These are phyloP conservation scores for Microbotryum saponariae DNA, from an alignment of 1,284 basidiomycete genomes.

Conservation along the genomic window DNA sequence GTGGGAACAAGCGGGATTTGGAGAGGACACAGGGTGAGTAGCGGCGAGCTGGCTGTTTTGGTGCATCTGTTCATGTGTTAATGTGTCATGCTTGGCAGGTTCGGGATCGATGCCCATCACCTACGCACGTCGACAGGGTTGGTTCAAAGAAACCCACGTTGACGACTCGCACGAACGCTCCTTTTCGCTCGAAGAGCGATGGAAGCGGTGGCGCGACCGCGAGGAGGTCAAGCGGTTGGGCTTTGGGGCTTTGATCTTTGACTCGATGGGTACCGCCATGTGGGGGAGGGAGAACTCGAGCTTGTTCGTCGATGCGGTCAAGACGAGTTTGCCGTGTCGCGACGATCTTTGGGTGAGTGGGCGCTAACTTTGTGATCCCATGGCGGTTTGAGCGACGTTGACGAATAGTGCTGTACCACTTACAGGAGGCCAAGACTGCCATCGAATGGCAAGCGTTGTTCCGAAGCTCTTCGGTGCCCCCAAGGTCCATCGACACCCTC, in stretches of 20 bases:
- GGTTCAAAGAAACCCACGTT: constrained; percentile 23
- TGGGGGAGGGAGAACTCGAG: constrained; percentile 25
- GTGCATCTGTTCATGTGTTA: no score
- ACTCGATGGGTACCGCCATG: constrained; percentile 18
- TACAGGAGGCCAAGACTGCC: constrained; percentile 24
- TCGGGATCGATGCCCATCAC: constrained; percentile 27
- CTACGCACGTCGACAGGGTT: constrained; percentile 25
- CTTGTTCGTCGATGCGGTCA: constrained; percentile 27
- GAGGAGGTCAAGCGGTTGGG: constrained; percentile 30
- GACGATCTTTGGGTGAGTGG: constrained; percentile 26
- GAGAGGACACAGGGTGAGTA: constrained; percentile 24
- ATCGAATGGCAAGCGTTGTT: constrained; percentile 20
- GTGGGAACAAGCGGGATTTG: constrained; percentile 31
- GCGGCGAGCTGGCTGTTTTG: background rate
- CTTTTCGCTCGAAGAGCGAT: constrained; percentile 27
- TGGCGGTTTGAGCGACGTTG: background rate
- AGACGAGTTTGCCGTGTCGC: constrained; percentile 24
- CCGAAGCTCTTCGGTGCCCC: constrained; percentile 9
- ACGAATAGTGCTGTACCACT: background rate
- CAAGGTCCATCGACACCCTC: constrained; percentile 13
- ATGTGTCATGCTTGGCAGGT: background rate
- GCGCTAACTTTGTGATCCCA: background rate
- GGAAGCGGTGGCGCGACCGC: constrained; percentile 28
- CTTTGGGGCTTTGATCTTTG: constrained; percentile 26
- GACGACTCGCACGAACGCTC: constrained; percentile 16